Percentiles rank a stretch among this genome's conserved stretches.
phyloP scores from a whole-genome alignment of 306 rosid species.

The Trichosanthes cucumerina region DNA sequence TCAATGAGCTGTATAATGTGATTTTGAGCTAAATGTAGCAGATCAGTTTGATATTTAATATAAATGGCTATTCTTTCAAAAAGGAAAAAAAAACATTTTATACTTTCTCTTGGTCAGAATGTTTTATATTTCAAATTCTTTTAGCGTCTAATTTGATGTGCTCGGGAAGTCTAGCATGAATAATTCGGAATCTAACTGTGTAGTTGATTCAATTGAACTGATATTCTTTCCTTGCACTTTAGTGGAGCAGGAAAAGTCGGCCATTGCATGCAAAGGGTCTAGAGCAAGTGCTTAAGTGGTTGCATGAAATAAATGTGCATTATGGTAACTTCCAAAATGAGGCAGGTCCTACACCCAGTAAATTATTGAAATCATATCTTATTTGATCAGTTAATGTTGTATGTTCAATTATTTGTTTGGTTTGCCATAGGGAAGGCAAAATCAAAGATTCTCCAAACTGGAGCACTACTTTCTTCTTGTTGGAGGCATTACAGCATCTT shows the following conservation, averaged over 20 bases:
- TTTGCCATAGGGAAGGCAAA: slow-evolving; percentile 44
- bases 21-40: background rate
- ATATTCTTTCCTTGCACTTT: slow-evolving; percentile 19
- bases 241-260: slow-evolving; percentile 91
- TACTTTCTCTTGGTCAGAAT: background rate
- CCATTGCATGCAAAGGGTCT: slow-evolving; percentile 71
- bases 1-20: background rate
- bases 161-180: background rate
- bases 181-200: background rate
- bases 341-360: slow-evolving; percentile 64
- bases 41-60: background rate
- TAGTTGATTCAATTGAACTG: slow-evolving; percentile 1
- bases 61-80: no score
- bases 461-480: slow-evolving; percentile 75
- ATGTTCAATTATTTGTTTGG: slow-evolving; percentile 21
- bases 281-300: slow-evolving; percentile 84
- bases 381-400: slow-evolving; percentile 12
- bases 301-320: slow-evolving; percentile 49
- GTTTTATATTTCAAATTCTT: background rate
- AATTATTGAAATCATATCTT: slow-evolving; percentile 12
- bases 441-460: slow-evolving; percentile 46
- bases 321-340: slow-evolving; percentile 37
- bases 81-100: background rate
- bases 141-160: background rate
- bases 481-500: slow-evolving; percentile 89